A percentile compares a stretch with the other conserved stretches of the same genome.
Evolutionary conservation across 805 yeast species (phyloP).

Genomic region (Jamesozyma lodderae): DNA sequence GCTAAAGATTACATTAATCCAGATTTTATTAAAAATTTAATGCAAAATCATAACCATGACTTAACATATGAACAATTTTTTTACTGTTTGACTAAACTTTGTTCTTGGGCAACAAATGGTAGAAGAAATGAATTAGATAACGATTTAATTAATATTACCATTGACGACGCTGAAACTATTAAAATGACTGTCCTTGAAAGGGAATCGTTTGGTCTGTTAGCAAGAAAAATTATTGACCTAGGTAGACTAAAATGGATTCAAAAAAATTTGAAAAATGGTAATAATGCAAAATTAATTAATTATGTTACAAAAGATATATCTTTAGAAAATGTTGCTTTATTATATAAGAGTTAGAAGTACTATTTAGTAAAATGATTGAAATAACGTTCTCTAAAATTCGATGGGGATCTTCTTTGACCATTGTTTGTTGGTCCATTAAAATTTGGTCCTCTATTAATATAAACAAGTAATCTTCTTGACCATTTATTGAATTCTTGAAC

Average conservation of each 20-base stretch:
- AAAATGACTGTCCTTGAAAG: constrained; percentile 41
- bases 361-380: constrained; percentile 50
- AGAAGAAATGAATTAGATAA: constrained; percentile 34
- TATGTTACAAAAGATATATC: constrained; percentile 54
- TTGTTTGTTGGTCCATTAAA: constrained; percentile 42
- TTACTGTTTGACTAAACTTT: constrained; percentile 47
- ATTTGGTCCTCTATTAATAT: constrained; percentile 53
- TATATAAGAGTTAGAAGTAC: constrained; percentile 5
- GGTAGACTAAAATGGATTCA: constrained; percentile 39
- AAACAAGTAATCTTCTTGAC: constrained; percentile 81
- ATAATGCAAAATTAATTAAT: constrained; percentile 39
- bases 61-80: constrained; percentile 31
- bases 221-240: constrained; percentile 68
- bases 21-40: constrained; percentile 26
- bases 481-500: constrained; percentile 89
- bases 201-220: constrained; percentile 52
- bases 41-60: constrained; percentile 24
- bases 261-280: constrained; percentile 25
- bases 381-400: constrained; percentile 70
- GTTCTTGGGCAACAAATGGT: constrained; percentile 88
- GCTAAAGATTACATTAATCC: constrained; percentile 35
- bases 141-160: constrained; percentile 22
- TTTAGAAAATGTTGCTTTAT: constrained; percentile 59
- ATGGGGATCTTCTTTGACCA: constrained; percentile 37
- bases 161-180: constrained; percentile 16